These are phyloP conservation scores for Pezicula rhizophila DNA, from an alignment of 2,329 filamentous ascomycete species.

Conservation along the genomic window DNA sequence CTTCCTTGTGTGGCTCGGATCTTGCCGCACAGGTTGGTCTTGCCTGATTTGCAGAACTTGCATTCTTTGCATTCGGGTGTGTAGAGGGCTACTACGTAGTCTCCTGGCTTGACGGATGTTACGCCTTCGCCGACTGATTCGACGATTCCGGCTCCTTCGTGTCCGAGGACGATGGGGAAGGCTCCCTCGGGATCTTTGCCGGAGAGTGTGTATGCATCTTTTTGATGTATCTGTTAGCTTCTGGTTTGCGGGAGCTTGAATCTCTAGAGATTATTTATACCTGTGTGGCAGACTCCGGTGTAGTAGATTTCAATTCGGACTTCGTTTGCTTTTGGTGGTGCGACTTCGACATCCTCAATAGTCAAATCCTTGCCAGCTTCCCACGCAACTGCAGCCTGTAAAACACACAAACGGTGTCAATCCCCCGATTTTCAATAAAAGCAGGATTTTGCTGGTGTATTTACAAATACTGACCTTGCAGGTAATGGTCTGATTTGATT, in stretches of 20 bases:
- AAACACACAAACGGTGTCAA: slow-evolving; percentile 5
- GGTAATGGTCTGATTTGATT: slow-evolving; percentile 23
- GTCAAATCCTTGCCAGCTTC: slow-evolving; percentile 84
- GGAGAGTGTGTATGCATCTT: slow-evolving; percentile 88
- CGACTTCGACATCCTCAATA: slow-evolving; percentile 90
- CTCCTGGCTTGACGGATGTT: slow-evolving; percentile 86
- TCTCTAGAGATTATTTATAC: slow-evolving; percentile 41
- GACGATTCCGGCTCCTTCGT: slow-evolving; percentile 87
- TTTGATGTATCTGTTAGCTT: background rate
- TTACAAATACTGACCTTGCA: slow-evolving; percentile 24
- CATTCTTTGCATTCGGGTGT: slow-evolving; percentile 96
- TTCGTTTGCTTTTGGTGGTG: slow-evolving; percentile 82
- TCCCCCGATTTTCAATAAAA: background rate
- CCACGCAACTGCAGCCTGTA: slow-evolving; percentile 88
- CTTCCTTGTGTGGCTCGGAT: slow-evolving; percentile 94
- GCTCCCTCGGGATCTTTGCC: slow-evolving; percentile 96
- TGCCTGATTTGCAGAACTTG: slow-evolving; percentile 99
- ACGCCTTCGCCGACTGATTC: slow-evolving; percentile 94
- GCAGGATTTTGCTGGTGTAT: background rate
- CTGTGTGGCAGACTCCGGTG: slow-evolving; percentile 98
- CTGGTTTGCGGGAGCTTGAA: background rate
- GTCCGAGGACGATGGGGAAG: slow-evolving; percentile 82
- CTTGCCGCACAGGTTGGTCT: slow-evolving; percentile 99
- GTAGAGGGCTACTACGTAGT: slow-evolving; percentile 87
- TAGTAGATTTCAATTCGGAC: slow-evolving; percentile 96